These are phyloP conservation scores for Coemansia sp. DNA, from an alignment of 192 early-diverging fungal genomes.

Conservation along the genomic window DNA sequence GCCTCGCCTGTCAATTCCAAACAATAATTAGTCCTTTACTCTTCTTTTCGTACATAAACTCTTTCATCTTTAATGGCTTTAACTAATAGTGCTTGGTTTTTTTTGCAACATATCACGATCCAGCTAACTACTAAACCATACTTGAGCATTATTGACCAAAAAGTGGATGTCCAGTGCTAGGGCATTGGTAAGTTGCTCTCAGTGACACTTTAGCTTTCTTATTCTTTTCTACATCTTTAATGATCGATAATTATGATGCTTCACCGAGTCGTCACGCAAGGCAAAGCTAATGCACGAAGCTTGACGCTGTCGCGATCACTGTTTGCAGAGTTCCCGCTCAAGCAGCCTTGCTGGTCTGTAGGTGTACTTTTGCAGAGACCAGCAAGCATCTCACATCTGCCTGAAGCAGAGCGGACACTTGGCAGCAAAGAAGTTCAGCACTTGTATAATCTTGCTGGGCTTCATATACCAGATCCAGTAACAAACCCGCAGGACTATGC, in stretches of 20 bases:
- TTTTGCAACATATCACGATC: background rate
- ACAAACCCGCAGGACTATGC: conserved; percentile 5
- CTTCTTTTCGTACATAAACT: background rate
- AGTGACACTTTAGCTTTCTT: background rate
- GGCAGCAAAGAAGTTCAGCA: conserved; percentile 16
- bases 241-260: background rate
- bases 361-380: conserved; percentile 9
- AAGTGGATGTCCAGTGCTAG: background rate
- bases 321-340: conserved; percentile 9
- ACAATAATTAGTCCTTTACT: background rate
- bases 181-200: background rate
- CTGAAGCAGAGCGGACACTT: conserved; percentile 14
- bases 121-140: background rate
- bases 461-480: conserved; percentile 21
- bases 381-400: background rate
- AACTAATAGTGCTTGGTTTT: background rate
- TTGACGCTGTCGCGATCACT: background rate
- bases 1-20: background rate
- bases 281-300: background rate
- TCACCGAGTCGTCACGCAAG: background rate
- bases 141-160: background rate
- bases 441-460: conserved; percentile 33
- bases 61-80: background rate
- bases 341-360: conserved; percentile 18
- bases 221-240: background rate